Base-by-base conservation (phyloP, 129 eudicot species). In the Chrysanthemum lavandulifolium region DNA sequence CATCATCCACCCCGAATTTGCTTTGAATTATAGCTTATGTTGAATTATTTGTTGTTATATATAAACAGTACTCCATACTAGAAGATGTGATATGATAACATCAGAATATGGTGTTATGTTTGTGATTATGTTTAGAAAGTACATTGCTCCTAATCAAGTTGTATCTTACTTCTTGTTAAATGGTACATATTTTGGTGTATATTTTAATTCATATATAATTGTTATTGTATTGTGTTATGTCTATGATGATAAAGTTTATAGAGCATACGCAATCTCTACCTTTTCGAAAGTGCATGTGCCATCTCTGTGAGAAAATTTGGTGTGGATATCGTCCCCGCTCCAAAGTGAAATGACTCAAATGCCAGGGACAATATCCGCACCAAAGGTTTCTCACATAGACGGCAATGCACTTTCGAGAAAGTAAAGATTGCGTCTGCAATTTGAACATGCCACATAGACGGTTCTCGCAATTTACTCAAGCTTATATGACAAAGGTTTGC, bases 21-120 rank as follows among this genome's bases (percentile, higher is more conserved):
- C 82, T 78, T 64, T 78, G 51, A 71, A 27, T 55, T 16, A 15
- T 15, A 19, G 47, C 47, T 40, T 40, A 40, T 40, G 47, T 40
- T 40, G 47, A 40, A 10, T 43, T 43, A 14, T 43, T 6, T 71
- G 72, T 71, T 71, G 67, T 77, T 69, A 72, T 11, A 63, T 71
- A 40, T 77, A 57, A 77, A 11, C 1, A 61, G 62, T 66, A 40
- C 10, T 6, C 65, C 55, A 63, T 40, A 71, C 68, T 78, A 64
- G 82, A 78, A 63, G 66, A 71, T 71, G 45, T 61, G 15, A 67
- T 47, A 67, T 67, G 74, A 25, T 76, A 76, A 78, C 82, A 78
- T 69, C 68, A 71, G 27, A 71, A 16, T 23, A 63, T 71, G 82
- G 68, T 78, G 77, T 73, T 64, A 45, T 72, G 31, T 72, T 27